A percentile compares a stretch with the other conserved stretches of the same genome.
These are phyloP conservation scores for Stephania yunnanensis DNA, from an alignment of 164 flowering plant genomes.

Conservation along the genomic window DNA sequence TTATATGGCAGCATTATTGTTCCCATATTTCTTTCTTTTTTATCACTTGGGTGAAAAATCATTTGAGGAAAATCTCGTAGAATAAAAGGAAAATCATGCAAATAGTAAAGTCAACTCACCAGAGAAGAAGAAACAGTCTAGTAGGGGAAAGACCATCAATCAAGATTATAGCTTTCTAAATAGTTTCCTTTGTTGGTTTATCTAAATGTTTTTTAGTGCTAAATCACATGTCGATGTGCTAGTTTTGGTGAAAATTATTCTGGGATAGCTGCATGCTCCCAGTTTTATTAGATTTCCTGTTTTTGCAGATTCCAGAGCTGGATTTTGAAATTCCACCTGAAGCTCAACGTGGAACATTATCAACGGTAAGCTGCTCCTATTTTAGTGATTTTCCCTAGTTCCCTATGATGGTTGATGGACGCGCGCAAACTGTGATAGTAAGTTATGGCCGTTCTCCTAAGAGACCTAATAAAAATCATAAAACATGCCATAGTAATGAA, in stretches of 20 bases:
- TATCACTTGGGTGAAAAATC: neutral
- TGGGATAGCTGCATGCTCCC: neutral
- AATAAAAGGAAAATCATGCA: neutral
- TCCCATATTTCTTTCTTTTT: neutral
- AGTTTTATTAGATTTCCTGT: neutral
- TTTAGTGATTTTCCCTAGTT: neutral
- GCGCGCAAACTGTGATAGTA: neutral
- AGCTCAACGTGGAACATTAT: conserved; percentile 88
- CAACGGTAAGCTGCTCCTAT: conserved; percentile 51
- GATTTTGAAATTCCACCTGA: conserved; percentile 98
- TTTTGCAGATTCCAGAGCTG: conserved; percentile 77
- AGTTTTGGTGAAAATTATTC: neutral
- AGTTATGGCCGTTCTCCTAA: neutral
- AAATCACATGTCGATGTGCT: neutral
- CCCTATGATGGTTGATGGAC: neutral
- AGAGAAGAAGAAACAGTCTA: neutral
- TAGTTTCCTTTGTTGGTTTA: neutral
- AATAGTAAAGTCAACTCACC: neutral
- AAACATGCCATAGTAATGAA: neutral
- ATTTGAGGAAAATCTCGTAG: neutral
- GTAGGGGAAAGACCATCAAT: neutral
- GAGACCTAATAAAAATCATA: neutral
- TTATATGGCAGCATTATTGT: neutral
- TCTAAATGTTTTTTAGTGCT: neutral
- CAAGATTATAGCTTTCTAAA: neutral